phyloP scores from a whole-genome alignment of 768 basidiomycete species.

The Lactarius pseudohatsudake region DNA sequence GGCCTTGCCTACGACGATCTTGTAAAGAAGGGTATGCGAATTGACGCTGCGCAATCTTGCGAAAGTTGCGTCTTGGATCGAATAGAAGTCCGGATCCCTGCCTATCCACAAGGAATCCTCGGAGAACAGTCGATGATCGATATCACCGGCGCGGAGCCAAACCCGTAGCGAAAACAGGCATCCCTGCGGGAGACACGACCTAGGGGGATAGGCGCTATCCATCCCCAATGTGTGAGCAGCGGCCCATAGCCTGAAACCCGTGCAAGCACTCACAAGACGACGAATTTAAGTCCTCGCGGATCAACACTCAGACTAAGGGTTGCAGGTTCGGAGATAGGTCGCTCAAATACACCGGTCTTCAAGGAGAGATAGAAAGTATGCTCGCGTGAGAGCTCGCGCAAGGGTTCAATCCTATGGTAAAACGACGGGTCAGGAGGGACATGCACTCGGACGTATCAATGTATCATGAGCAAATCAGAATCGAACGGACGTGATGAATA shows the following conservation, averaged over 20 bases:
- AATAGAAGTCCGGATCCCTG: slow-evolving; percentile 61
- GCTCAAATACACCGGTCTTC: slow-evolving; percentile 55
- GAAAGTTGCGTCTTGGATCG: slow-evolving; percentile 57
- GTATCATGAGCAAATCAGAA: neutral
- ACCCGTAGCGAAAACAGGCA: slow-evolving; percentile 59
- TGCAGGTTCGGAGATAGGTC: slow-evolving; percentile 49
- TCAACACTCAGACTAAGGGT: slow-evolving; percentile 50
- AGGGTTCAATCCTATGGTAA: slow-evolving; percentile 22
- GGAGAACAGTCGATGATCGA: slow-evolving; percentile 63
- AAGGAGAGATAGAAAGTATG: slow-evolving; percentile 56
- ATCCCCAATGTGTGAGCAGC: neutral
- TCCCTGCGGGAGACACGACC: slow-evolving; percentile 51
- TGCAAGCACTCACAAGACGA: slow-evolving; percentile 52
- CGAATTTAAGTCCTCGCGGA: slow-evolving; percentile 55
- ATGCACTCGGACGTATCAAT: neutral
- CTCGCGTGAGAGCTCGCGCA: slow-evolving; percentile 33
- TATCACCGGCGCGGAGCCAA: slow-evolving; percentile 57
- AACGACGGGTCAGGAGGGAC: slow-evolving; percentile 1
- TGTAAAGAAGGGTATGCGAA: slow-evolving; percentile 51
- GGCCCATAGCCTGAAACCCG: neutral
- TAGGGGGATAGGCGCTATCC: slow-evolving; percentile 59
- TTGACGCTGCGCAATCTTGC: slow-evolving; percentile 47
- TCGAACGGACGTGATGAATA: slow-evolving; percentile 26
- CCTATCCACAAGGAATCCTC: slow-evolving; percentile 68
- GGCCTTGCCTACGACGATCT: slow-evolving; percentile 55